Percentiles rank a stretch among this genome's conserved stretches.
These are phyloP conservation scores for Berkeleyomyces rouxiae DNA, from an alignment of 2,329 filamentous ascomycete genomes.

Conservation along the genomic window DNA sequence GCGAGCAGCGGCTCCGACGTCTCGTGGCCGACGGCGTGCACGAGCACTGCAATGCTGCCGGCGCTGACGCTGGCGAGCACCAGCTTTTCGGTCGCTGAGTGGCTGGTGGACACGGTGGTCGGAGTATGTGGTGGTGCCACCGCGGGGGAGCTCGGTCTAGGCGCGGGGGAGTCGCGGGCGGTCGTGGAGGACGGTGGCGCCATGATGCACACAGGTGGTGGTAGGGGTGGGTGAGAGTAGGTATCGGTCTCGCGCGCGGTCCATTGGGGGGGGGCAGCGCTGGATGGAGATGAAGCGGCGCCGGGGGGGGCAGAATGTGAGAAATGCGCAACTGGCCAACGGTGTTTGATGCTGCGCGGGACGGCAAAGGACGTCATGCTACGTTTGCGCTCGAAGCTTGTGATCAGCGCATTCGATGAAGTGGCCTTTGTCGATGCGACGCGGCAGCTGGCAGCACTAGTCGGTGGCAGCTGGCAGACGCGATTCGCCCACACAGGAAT, in stretches of 20 bases:
- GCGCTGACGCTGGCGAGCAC: constrained; percentile 45
- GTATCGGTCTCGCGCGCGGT: too few relatives aligned
- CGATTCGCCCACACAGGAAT: neutral
- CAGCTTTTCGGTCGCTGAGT: constrained; percentile 37
- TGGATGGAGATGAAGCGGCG: too few relatives aligned
- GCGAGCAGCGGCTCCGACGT: constrained; percentile 70
- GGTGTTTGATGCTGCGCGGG: too few relatives aligned
- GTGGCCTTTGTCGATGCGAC: neutral
- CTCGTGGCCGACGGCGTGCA: constrained; percentile 65
- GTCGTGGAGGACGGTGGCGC: too few relatives aligned
- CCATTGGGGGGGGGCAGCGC: too few relatives aligned
- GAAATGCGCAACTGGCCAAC: too few relatives aligned
- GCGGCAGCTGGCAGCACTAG: neutral
- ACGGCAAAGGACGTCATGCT: too few relatives aligned
- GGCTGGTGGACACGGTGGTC: constrained; percentile 22
- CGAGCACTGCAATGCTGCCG: constrained; percentile 55
- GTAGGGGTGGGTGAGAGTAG: too few relatives aligned
- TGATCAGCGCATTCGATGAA: neutral
- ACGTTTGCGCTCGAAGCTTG: too few relatives aligned
- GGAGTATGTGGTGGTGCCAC: constrained; percentile 11
- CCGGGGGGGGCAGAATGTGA: too few relatives aligned
- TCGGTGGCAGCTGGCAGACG: neutral
- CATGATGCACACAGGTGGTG: too few relatives aligned
- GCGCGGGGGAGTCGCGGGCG: neutral
- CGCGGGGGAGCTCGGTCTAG: neutral